Percentiles rank a stretch among this genome's conserved stretches.
Evolutionary conservation across 192 early-diverging fungal genomes (phyloP).

Genomic region (Podila epicladia): DNA sequence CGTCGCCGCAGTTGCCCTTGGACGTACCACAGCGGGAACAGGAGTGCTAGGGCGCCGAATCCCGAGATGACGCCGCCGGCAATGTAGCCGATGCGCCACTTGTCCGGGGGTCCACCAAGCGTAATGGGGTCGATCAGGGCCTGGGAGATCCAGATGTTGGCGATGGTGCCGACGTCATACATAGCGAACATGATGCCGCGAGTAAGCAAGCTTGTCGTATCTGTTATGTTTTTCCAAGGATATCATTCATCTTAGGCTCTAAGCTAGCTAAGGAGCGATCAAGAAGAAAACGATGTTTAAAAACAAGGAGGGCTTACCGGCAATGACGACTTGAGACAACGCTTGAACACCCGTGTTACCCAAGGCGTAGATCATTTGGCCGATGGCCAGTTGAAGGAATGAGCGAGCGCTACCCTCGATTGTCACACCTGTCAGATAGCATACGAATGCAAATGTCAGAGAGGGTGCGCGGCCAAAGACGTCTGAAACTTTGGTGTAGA

Average conservation of each 20-base stretch:
- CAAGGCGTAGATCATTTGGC: neutral
- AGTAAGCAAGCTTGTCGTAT: neutral
- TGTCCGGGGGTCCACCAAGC: neutral
- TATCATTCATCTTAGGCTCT: neutral
- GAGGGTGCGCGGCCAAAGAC: conserved; percentile 1
- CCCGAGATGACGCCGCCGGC: neutral
- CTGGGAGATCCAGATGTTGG: conserved; percentile 5
- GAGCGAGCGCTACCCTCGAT: neutral
- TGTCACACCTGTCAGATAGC: neutral
- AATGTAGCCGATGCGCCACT: conserved; percentile 3
- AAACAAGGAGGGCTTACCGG: neutral
- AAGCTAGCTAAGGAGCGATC: neutral
- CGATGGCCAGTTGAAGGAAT: neutral
- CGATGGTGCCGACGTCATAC: neutral
- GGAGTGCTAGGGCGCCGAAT: neutral
- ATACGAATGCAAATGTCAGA: neutral
- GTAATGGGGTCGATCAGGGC: neutral
- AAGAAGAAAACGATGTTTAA: neutral
- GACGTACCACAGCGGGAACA: conserved; percentile 6
- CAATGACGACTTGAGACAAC: conserved; percentile 2
- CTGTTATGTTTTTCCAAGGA: neutral
- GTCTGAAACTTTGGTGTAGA: conserved; percentile 1
- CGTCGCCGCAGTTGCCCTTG: neutral
- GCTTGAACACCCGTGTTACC: neutral
- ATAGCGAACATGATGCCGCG: conserved; percentile 1